phyloP scores from a whole-genome alignment of 352 stramenopile species.

The Pythium aristosporum region DNA sequence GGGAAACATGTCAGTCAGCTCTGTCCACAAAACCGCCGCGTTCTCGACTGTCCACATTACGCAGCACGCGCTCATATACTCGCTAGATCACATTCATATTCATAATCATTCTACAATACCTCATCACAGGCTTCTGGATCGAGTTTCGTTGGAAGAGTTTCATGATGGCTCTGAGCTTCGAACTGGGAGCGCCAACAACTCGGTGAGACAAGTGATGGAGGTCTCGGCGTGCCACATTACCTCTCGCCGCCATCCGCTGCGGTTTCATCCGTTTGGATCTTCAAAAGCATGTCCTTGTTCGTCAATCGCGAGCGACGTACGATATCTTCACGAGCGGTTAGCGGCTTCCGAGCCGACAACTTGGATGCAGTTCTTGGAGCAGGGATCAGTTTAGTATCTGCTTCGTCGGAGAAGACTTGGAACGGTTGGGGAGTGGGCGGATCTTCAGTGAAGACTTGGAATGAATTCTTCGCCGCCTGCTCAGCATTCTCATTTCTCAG shows the following conservation, averaged over 20 bases:
- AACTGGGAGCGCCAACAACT: constrained; percentile 4
- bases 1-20: neutral
- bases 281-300: constrained; percentile 80
- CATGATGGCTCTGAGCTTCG: neutral
- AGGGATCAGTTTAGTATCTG: neutral
- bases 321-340: constrained; percentile 70
- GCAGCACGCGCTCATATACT: neutral
- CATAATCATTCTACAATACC: constrained; percentile 28
- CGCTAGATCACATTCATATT: constrained; percentile 12
- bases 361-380: constrained; percentile 22
- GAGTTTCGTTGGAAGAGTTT: constrained; percentile 2
- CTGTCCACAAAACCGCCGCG: neutral
- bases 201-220: constrained; percentile 14
- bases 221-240: constrained; percentile 6
- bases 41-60: neutral
- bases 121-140: constrained; percentile 11
- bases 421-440: constrained; percentile 6
- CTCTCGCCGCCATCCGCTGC: constrained; percentile 12
- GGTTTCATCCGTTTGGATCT: constrained; percentile 32
- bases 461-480: constrained; percentile 37
- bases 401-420: constrained; percentile 7
- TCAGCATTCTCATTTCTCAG: constrained; percentile 43
- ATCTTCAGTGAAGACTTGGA: constrained; percentile 56
- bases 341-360: constrained; percentile 47
- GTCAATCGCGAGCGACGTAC: constrained; percentile 50